phyloP scores from a whole-genome alignment of 495 filamentous ascomycete species.

The Xylaria flabelliformis region DNA sequence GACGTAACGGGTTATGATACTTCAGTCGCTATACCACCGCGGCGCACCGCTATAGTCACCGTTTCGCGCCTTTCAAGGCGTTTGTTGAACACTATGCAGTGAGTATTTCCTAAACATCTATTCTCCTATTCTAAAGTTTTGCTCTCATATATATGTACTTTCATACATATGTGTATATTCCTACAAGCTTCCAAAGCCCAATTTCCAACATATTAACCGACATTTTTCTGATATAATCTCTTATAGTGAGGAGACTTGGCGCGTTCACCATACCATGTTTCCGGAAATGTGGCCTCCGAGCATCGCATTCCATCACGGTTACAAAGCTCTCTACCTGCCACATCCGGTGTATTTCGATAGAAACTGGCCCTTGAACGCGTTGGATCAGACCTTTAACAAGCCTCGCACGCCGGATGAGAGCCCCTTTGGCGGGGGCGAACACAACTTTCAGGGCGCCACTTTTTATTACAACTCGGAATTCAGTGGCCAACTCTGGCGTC shows the following conservation, averaged over 20 bases:
- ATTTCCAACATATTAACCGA: background rate
- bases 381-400: constrained; percentile 76
- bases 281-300: constrained; percentile 86
- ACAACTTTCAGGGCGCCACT: constrained; percentile 54
- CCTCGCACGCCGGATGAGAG: constrained; percentile 58
- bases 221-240: background rate
- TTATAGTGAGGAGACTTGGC: constrained; percentile 63
- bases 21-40: constrained; percentile 65
- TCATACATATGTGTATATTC: background rate
- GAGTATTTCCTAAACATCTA: background rate
- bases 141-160: background rate
- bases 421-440: constrained; percentile 57
- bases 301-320: constrained; percentile 78
- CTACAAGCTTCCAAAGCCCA: background rate
- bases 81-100: constrained; percentile 78
- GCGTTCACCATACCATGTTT: constrained; percentile 78
- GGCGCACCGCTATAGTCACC: constrained; percentile 78
- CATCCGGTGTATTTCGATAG: constrained; percentile 85
- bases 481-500: constrained; percentile 51
- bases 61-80: constrained; percentile 73
- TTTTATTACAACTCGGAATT: constrained; percentile 60
- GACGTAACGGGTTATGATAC: constrained; percentile 82
- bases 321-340: constrained; percentile 85
- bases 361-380: constrained; percentile 70
- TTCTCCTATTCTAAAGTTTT: background rate